Conservation (phyloP, 345 rosid genomes). For the Durio zibethinus region DNA sequence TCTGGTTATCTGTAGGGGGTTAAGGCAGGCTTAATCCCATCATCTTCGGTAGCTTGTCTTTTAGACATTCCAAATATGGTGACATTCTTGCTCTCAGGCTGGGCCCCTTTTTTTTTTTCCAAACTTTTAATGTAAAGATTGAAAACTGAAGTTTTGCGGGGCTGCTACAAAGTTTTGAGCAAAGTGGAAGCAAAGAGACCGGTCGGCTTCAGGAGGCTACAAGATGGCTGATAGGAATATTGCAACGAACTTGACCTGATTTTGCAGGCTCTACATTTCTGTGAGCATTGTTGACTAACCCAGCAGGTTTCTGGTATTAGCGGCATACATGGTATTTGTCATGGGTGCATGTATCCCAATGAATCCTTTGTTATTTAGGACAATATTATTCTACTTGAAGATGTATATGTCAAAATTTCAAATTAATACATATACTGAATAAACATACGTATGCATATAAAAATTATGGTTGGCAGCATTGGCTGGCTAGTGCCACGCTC, state of each 20-base stretch:
- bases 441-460: too few species aligned
- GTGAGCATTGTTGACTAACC: conserved; percentile 28
- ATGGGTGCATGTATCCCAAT: background rate
- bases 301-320: conserved; percentile 22
- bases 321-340: background rate
- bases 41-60: conserved; percentile 24
- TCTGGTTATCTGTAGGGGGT: background rate
- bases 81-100: conserved; percentile 19
- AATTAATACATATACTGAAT: too few species aligned
- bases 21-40: conserved; percentile 16
- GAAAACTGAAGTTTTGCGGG: conserved; percentile 33
- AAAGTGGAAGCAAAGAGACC: conserved; percentile 37
- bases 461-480: too few species aligned
- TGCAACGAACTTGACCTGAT: conserved; percentile 25
- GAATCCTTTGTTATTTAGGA: too few species aligned
- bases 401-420: too few species aligned
- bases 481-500: too few species aligned
- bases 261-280: conserved; percentile 17
- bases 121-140: conserved; percentile 30
- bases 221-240: conserved; percentile 29
- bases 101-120: conserved; percentile 13
- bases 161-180: conserved; percentile 37
- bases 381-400: too few species aligned
- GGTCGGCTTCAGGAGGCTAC: conserved; percentile 27
- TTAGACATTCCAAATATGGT: conserved; percentile 29